Evolutionary conservation across 164 flowering plant genomes (phyloP), one percentile per base, ranked within the genome.

Genomic region (Stephania cephalantha): DNA sequence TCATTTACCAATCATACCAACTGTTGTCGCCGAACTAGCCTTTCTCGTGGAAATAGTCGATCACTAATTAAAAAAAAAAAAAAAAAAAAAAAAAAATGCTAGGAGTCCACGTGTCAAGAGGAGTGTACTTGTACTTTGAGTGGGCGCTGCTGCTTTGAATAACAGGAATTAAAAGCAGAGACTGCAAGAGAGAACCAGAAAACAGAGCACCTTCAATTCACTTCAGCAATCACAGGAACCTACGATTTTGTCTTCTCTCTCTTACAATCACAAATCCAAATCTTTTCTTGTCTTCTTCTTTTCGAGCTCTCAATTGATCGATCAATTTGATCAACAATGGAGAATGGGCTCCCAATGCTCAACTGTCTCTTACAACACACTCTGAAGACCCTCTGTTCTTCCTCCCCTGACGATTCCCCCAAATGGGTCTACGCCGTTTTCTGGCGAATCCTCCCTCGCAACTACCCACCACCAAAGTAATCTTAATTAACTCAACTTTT

Each of bases 381-480:
- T 48, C 87, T 91, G 31, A 83, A 88, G 81, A 87, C 87, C 78
- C 76, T 91, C 0, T 91, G 97, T 76, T 74, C 88, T 15, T 61
- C 66, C 7, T 61, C 66, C 7, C 20, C 25, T 61, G n/a, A 20
- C 22, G 83, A 79, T 67, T 80, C 90, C 78, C 83, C 93, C 12
- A 89, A 88, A 74, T 91, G 94, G 97, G 91, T 90, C 1, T 91
- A 90, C 69, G 87, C 93, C 0, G 89, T 91, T 48, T 91, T 89
- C 72, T 90, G 94, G 94, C 87, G 89, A 73, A 88, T 89, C 78
- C 67, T 90, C 73, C 97, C 97, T 20, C 68, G 94, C 55, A 90
- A 89, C 75, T 91, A 86, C 69, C 97, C 97, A 76, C 97, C 94
- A 12, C 97, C 97, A 11, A 90, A 85, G 93, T 90, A 87, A 61